Conservation (phyloP, 2,329 filamentous ascomycete species). For the Ophiocordyceps camponoti-saundersi region DNA sequence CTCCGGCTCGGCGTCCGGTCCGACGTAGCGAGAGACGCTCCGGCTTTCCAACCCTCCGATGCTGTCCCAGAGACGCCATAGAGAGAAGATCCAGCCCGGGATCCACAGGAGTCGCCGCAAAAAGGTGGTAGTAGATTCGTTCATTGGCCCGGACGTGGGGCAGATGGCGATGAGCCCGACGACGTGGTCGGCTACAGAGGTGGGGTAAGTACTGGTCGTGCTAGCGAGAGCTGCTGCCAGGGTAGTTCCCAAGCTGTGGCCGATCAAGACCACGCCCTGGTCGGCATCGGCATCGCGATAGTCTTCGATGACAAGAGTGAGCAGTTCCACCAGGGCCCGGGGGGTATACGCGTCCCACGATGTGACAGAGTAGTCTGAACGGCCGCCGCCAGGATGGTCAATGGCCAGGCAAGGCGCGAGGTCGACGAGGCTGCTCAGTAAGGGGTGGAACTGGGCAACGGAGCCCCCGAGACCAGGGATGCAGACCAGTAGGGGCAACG, state of each 20-base stretch:
- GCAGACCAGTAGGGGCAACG: constrained; percentile 75
- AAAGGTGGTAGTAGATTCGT: constrained; percentile 23
- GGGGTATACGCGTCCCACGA: constrained; percentile 66
- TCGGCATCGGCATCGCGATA: constrained; percentile 46
- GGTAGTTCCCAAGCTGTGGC: constrained; percentile 81
- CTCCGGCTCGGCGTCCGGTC: constrained; percentile 45
- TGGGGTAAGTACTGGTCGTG: constrained; percentile 22
- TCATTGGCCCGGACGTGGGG: constrained; percentile 50
- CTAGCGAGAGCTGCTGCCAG: constrained; percentile 54
- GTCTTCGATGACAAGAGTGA: constrained; percentile 57
- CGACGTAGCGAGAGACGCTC: constrained; percentile 67
- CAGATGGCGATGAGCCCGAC: constrained; percentile 68
- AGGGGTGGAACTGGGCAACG: constrained; percentile 67
- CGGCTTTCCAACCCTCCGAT: constrained; percentile 61
- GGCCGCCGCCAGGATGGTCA: constrained; percentile 79
- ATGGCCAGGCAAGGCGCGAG: constrained; percentile 67
- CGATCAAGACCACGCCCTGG: constrained; percentile 66
- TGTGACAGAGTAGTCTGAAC: constrained; percentile 55
- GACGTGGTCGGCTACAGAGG: constrained; percentile 44
- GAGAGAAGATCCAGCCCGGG: constrained; percentile 55
- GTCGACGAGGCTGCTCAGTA: constrained; percentile 68
- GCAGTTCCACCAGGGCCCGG: constrained; percentile 56
- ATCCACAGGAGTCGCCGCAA: constrained; percentile 45
- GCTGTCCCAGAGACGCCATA: constrained; percentile 64
- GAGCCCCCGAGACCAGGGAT: constrained; percentile 90